Evolutionary conservation across 176 grass and related monocot species (phyloP).

Genomic region (Oryza brachyantha): DNA sequence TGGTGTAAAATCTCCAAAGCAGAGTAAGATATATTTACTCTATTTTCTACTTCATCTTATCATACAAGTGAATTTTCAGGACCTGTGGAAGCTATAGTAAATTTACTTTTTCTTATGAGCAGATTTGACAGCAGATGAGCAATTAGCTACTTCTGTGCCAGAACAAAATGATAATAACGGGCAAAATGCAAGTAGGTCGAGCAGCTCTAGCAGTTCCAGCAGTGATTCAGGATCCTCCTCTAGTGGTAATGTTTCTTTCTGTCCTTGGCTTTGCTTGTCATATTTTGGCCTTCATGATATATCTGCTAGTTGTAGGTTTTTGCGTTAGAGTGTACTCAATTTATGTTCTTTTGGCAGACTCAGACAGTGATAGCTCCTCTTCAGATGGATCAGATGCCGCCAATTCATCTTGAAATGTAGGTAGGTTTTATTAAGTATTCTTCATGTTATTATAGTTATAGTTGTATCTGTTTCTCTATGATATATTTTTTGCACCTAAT

Average conservation of each 20-base stretch:
- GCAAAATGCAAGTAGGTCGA: conserved; percentile 69
- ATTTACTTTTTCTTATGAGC: not conserved
- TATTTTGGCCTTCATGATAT: conserved; percentile 7
- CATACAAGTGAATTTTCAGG: conserved; percentile 1
- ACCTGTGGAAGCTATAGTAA: not conserved
- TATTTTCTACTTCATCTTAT: conserved; percentile 7
- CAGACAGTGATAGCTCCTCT: conserved; percentile 90
- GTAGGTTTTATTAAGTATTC: conserved; percentile 10
- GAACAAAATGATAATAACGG: conserved; percentile 50
- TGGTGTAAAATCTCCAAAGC: conserved; percentile 42
- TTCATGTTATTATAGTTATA: not conserved
- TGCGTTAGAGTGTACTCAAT: conserved; percentile 4
- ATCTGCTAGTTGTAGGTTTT: conserved; percentile 1
- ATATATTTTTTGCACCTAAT: not conserved
- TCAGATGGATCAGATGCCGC: conserved; percentile 67
- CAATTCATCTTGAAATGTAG: conserved; percentile 50
- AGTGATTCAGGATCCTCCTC: conserved; percentile 92
- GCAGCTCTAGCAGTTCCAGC: conserved; percentile 77
- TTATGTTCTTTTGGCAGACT: conserved; percentile 55
- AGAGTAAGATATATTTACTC: conserved; percentile 23
- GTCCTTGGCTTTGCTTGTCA: not conserved
- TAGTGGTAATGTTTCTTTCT: conserved; percentile 60
- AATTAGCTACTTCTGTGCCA: conserved; percentile 37
- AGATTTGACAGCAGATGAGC: conserved; percentile 1
- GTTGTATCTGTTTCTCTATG: not conserved